Evolutionary conservation across 805 yeast genomes (phyloP).

Genomic region (Pichia californica): DNA sequence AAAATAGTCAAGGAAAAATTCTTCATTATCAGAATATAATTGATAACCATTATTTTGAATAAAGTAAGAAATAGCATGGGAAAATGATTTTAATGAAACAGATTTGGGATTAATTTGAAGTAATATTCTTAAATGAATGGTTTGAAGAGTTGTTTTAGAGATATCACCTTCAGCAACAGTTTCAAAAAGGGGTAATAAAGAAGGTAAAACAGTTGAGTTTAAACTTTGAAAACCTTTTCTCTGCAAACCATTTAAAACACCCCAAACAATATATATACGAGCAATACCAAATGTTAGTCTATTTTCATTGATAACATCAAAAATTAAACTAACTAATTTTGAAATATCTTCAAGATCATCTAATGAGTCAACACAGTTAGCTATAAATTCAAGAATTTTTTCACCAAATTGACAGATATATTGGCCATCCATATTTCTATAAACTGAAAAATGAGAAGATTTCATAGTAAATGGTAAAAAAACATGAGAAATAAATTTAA

Average conservation of each 20-base stretch:
- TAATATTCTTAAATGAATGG: conserved; percentile 42
- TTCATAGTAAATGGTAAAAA: conserved; percentile 57
- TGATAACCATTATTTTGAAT: conserved; percentile 30
- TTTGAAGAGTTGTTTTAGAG: conserved; percentile 43
- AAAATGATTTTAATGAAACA: conserved; percentile 22
- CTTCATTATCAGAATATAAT: conserved; percentile 31
- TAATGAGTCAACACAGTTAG: conserved; percentile 29
- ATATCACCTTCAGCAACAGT: conserved; percentile 35
- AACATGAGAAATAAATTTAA: conserved; percentile 33
- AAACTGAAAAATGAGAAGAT: conserved; percentile 51
- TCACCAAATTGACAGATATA: conserved; percentile 54
- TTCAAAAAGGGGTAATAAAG: conserved; percentile 32
- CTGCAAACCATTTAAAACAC: conserved; percentile 48
- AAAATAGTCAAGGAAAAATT: conserved; percentile 34
- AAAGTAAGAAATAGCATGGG: conserved; percentile 36
- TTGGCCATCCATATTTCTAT: conserved; percentile 28
- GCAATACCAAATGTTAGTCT: conserved; percentile 63
- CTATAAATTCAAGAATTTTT: conserved; percentile 40
- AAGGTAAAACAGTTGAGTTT: conserved; percentile 24
- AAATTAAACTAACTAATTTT: conserved; percentile 23
- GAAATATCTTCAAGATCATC: conserved; percentile 14
- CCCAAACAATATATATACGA: conserved; percentile 52
- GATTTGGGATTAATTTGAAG: conserved; percentile 31
- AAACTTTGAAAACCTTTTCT: conserved; percentile 10
- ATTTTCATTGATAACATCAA: conserved; percentile 41